Evolutionary conservation across 176 grass and related monocot species (phyloP), one percentile per base, ranked within the genome.

Genomic region (Poa annua): DNA sequence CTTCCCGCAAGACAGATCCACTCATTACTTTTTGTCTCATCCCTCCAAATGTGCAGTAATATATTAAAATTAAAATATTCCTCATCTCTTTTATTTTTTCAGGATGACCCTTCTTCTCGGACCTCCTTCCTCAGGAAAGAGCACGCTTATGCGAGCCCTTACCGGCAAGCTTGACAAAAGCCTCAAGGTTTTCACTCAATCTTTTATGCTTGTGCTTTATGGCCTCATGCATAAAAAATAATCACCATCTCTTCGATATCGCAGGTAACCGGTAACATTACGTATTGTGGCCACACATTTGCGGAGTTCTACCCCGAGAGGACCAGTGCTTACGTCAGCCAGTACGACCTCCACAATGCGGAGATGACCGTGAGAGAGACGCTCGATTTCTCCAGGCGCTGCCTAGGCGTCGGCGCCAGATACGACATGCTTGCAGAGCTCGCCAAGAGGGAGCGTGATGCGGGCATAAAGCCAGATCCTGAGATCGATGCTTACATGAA

Each of bases 21-120:
- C 3, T 11, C 2, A 1, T 47, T 47, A 2, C 0, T 47, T 45
- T 45, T 45, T 45, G 42, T 45, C 42, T 45, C 42, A 11, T 45
- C 11, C 11, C 44, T 45, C 42, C 10, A 45, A 45, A 8, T 45
- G 42, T 45, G 42, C 11, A 11, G 11, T 11, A 45, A 45, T 45
- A 1, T 45, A 39, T 0, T 11, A 47, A 47, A 47, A 47, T 0
- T 13, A 47, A 47, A 47, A 11, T 47, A 13, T 47, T 13, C 44
- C 2, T 11, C 44, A 47, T 47, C 11, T 4, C 10, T 47, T 11
- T 81, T 44, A 11, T 44, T 44, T 44, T 44, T 65, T 75, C 84
- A 98, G 96, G 88, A 91, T 95, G 96, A 95, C 96, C 13, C 92
- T 98, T 90, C 90, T 98, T 69, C 92, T 98, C 54, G 95, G 95